Evolutionary conservation across 2,329 filamentous ascomycete species (phyloP).

Genomic region (Fusarium sp.): DNA sequence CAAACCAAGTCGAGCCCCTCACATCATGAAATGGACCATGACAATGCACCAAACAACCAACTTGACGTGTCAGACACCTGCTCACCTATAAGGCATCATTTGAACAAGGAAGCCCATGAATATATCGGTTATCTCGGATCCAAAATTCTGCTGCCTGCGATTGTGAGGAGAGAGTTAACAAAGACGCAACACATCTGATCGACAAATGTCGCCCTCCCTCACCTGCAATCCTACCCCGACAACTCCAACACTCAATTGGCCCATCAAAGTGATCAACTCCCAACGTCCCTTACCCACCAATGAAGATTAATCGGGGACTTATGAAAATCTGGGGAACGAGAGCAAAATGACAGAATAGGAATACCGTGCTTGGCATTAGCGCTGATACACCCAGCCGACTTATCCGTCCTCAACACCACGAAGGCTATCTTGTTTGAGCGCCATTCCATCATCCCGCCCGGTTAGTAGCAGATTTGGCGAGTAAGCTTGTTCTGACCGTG

Average conservation of each 20-base stretch:
- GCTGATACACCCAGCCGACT: slow-evolving; percentile 3
- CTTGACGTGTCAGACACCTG: not conserved
- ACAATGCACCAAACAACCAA: not conserved
- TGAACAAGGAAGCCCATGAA: not conserved
- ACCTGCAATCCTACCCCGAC: not conserved
- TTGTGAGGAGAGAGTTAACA: not conserved
- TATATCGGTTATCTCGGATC: not conserved
- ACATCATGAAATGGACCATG: not conserved
- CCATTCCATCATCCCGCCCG: not conserved
- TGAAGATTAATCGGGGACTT: not conserved
- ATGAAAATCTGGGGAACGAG: not conserved
- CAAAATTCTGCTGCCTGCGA: not conserved
- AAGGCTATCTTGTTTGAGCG: not conserved
- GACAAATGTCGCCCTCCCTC: not conserved
- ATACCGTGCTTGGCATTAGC: not conserved
- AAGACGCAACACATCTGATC: not conserved
- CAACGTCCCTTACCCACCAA: not conserved
- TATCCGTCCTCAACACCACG: slow-evolving; percentile 19
- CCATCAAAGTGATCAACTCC: not conserved
- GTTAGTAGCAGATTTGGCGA: not conserved
- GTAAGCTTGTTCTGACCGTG: not conserved
- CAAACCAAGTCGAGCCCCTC: not conserved
- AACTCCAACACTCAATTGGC: not conserved
- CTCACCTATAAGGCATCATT: not conserved
- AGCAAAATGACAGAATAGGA: not conserved